Conservation (phyloP, 441 rosid species). For the Adansonia madagascariensis region DNA sequence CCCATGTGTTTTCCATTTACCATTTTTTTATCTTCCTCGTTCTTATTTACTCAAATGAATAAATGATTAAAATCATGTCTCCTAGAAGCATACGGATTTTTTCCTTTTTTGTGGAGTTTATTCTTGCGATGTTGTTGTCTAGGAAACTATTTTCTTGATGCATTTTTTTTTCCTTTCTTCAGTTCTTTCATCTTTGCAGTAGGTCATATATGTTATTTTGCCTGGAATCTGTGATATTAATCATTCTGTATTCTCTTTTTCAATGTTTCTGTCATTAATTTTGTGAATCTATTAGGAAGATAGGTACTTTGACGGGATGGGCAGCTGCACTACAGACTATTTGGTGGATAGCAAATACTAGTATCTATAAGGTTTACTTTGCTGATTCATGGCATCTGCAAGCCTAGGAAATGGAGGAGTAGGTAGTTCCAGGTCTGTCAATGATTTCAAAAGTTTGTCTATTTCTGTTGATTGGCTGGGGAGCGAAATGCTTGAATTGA, state of each 20-base stretch:
- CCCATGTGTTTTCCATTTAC: background rate
- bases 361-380: slow-evolving; percentile 33
- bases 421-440: slow-evolving; percentile 88
- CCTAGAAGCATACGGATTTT: background rate
- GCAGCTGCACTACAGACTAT: slow-evolving; percentile 36
- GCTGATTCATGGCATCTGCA: slow-evolving; percentile 77
- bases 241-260: background rate
- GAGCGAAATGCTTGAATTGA: slow-evolving; percentile 91
- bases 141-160: background rate
- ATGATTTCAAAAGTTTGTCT: slow-evolving; percentile 82
- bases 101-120: background rate
- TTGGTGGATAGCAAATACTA: slow-evolving; percentile 44
- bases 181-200: background rate
- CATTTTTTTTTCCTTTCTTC: background rate
- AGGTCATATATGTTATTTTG: background rate
- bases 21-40: background rate
- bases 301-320: slow-evolving; percentile 46
- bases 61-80: background rate
- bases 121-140: background rate
- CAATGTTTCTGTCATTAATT: slow-evolving; percentile 29
- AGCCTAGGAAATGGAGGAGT: slow-evolving; percentile 89
- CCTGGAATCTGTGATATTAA: background rate
- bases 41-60: background rate
- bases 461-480: slow-evolving; percentile 96
- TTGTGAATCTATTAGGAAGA: slow-evolving; percentile 49